Evolutionary conservation across 2,329 filamentous ascomycete species (phyloP), one percentile per base, ranked within the genome.

Genomic region (Colletotrichum sp.): DNA sequence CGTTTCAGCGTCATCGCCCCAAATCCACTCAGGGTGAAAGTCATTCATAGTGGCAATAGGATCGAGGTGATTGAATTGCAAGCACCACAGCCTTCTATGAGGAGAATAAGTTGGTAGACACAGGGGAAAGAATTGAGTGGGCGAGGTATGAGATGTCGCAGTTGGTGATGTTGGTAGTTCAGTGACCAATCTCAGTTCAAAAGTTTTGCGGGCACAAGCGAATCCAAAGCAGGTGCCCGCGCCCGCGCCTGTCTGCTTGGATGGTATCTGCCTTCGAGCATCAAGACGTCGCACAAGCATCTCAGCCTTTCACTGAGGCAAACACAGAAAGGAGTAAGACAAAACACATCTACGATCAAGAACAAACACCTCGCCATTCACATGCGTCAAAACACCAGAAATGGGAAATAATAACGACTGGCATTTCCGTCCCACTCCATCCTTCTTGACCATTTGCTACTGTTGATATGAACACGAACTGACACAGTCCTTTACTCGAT

Each of bases 121-220:
- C n/a, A 0, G 3, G n/a, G 43, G 0, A 52, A 4, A 52, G 43
- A 0, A n/a, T 7, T 4, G 43, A 52, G 43, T 7, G 12, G n/a
- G n/a, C 10, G 43, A 52, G 43, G n/a, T 52, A 25, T 2, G 43
- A 3, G 43, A 52, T 52, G 3, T 52, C 0, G 43, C 43, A 52
- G 12, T 52, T 52, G 43, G 12, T 52, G 43, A 22, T 52, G 6
- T 52, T 13, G 43, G 2, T 52, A 52, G 6, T 52, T 22, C 43
- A 52, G 43, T 7, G 43, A 52, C 12, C 43, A 52, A 7, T 52
- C n/a, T 52, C 43, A 52, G 10, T 52, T 52, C n/a, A 52, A 52
- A 12, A 39, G 8, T 48, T n/a, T 48, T 0, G 18, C 18, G 39
- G 39, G 9, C 39, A 48, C 12, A 4, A 48, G 39, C 39, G 39